These are phyloP conservation scores for Teratosphaeriaceae sp. DNA, from an alignment of 2,329 filamentous ascomycete genomes.

Conservation along the genomic window DNA sequence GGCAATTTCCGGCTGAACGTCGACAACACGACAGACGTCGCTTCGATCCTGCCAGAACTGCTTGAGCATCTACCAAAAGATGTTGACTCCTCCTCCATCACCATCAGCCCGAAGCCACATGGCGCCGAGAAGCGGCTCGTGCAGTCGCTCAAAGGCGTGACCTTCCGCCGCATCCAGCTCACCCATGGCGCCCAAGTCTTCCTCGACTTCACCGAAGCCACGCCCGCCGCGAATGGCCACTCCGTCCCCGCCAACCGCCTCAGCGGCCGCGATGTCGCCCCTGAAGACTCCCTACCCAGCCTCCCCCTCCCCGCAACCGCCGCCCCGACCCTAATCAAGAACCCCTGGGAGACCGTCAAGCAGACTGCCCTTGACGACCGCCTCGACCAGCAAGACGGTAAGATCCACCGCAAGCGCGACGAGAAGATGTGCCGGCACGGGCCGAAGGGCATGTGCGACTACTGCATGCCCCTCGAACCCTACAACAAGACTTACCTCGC, in stretches of 20 bases:
- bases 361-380: conserved; percentile 83
- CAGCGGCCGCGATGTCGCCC: conserved; percentile 68
- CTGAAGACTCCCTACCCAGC: conserved; percentile 57
- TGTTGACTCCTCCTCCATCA: conserved; percentile 48
- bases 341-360: conserved; percentile 89
- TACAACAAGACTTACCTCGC: conserved; percentile 82
- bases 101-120: conserved; percentile 54
- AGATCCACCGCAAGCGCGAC: conserved; percentile 70
- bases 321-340: conserved; percentile 62
- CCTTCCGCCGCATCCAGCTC: conserved; percentile 52
- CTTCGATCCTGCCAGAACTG: conserved; percentile 48
- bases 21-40: conserved; percentile 66
- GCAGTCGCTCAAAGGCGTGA: conserved; percentile 46
- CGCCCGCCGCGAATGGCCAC: conserved; percentile 46
- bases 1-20: conserved; percentile 84
- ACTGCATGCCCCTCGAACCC: conserved; percentile 94
- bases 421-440: conserved; percentile 90
- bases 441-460: conserved; percentile 97
- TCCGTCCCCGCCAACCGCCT: conserved; percentile 51
- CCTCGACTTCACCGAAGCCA: conserved; percentile 63
- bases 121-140: conserved; percentile 52
- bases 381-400: conserved; percentile 82
- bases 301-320: conserved; percentile 53
- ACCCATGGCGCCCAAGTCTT: conserved; percentile 86
- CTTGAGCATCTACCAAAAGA: conserved; percentile 54